Evolutionary conservation across 2,329 filamentous ascomycete genomes (phyloP), one percentile per base, ranked within the genome.

Genomic region (Sclerotinia nivalis): DNA sequence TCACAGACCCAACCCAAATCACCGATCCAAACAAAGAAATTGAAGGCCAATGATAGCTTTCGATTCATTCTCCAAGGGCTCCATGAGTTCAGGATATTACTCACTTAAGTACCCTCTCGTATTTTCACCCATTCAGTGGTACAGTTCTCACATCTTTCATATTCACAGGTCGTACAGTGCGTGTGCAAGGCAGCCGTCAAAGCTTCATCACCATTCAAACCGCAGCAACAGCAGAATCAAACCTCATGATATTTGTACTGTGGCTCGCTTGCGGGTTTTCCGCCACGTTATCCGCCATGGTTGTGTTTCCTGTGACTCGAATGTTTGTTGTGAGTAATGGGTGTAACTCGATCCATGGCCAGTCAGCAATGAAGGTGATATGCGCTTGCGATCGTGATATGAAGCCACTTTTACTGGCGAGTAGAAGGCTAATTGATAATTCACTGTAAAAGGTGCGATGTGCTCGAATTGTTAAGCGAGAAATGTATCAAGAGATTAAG

Each of bases 151-250:
- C 58, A 69, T 47, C 22, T 64, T 64, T 22, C 4, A 37, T 25
- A 20, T 22, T 8, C 12, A 25, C 56, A 64, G 31, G 8, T 28
- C 15, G 47, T 54, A 37, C 66, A 64, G 47, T 64, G 47, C n/a
- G 37, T 2, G 22, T 64, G n/a, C 8, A 54, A n/a, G 18, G 10
- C 37, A 18, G 40, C 58, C 15, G 10, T 34, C 25, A 69, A 15
- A 20, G 49, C 20, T 9, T 49, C 67, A 6, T 69, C 47, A 1
- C 58, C 18, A 34, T 45, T 12, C 13, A 20, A 5, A 58, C 52
- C 40, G 25, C 65, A 59, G 2, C 22, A 20, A 28, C 58, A 69
- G 50, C 58, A 69, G 25, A 64, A 69, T 49, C 58, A 69, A 22
- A 69, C 15, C 50, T 64, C 25, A 31, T 56, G 37, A 20, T 31